Evolutionary conservation across 2,329 filamentous ascomycete genomes (phyloP).

Genomic region (Fusarium algeriense): DNA sequence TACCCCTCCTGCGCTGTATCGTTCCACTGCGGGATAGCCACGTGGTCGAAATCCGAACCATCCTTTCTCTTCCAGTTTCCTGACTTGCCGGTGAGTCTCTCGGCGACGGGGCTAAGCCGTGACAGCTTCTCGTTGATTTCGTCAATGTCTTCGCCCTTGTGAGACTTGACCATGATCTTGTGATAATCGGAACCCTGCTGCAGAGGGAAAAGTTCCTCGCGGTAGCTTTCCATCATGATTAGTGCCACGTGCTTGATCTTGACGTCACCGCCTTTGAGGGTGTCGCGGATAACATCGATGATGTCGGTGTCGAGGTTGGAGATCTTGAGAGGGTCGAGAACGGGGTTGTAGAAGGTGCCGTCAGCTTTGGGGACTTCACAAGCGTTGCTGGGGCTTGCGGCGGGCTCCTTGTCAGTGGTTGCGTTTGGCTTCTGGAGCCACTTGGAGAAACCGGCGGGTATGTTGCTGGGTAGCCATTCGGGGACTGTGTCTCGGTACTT

Average conservation of each 20-base stretch:
- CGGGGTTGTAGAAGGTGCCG: conserved; percentile 54
- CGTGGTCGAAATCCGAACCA: conserved; percentile 45
- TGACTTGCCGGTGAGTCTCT: conserved; percentile 37
- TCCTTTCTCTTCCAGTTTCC: conserved; percentile 42
- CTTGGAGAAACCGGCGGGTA: conserved; percentile 48
- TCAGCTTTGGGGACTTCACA: conserved; percentile 4
- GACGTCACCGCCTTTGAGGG: conserved; percentile 45
- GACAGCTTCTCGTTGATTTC: conserved; percentile 46
- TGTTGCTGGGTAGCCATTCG: conserved; percentile 46
- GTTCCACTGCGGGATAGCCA: conserved; percentile 47
- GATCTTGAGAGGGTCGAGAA: conserved; percentile 56
- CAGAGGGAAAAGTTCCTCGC: conserved; percentile 60
- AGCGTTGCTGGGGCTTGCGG: neutral
- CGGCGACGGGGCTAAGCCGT: conserved; percentile 34
- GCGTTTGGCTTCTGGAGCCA: conserved; percentile 39
- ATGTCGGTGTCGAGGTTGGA: conserved; percentile 54
- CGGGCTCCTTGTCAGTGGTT: neutral
- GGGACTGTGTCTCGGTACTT: conserved; percentile 45
- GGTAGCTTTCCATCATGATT: conserved; percentile 60
- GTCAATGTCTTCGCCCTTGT: conserved; percentile 41
- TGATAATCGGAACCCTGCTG: conserved; percentile 56
- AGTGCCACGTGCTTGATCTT: conserved; percentile 61
- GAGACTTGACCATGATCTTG: conserved; percentile 50
- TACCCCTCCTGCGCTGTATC: conserved; percentile 38
- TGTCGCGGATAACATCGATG: conserved; percentile 44